Evolutionary conservation across 2,329 filamentous ascomycete genomes (phyloP).

Genomic region (Podosphaera xanthii): DNA sequence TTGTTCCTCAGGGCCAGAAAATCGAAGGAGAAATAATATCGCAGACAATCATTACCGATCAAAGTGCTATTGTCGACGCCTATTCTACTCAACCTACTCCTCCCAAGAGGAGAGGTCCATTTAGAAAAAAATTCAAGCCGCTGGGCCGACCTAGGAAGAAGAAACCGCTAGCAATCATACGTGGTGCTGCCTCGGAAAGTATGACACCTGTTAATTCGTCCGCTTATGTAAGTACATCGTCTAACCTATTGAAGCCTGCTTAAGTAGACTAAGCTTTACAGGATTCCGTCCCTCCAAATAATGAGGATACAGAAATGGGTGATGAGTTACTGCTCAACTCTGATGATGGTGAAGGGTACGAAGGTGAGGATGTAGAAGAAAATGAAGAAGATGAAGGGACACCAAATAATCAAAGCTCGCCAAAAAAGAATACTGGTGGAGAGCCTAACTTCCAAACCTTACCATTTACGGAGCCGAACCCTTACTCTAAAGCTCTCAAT

Average conservation of each 20-base stretch:
- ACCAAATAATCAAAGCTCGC: constrained; percentile 12
- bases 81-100: constrained; percentile 22
- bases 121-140: constrained; percentile 51
- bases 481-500: neutral
- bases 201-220: constrained; percentile 3
- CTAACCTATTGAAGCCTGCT: neutral
- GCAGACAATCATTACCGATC: constrained; percentile 35
- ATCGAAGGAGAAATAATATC: constrained; percentile 64
- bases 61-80: constrained; percentile 24
- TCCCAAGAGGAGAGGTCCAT: constrained; percentile 31
- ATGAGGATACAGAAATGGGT: constrained; percentile 16
- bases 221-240: constrained; percentile 10
- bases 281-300: constrained; percentile 4
- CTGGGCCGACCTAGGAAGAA: constrained; percentile 59
- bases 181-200: constrained; percentile 7
- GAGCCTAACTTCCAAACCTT: neutral
- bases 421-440: constrained; percentile 9
- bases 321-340: constrained; percentile 13
- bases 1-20: constrained; percentile 54
- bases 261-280: neutral
- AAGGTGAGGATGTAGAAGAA: constrained; percentile 23
- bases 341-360: constrained; percentile 15
- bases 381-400: constrained; percentile 27
- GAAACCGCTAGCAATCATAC: constrained; percentile 23
- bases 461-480: constrained; percentile 4